Evolutionary conservation across 2,329 filamentous ascomycete genomes (phyloP), one percentile per base, ranked within the genome.

Genomic region (Talaromyces sp.): DNA sequence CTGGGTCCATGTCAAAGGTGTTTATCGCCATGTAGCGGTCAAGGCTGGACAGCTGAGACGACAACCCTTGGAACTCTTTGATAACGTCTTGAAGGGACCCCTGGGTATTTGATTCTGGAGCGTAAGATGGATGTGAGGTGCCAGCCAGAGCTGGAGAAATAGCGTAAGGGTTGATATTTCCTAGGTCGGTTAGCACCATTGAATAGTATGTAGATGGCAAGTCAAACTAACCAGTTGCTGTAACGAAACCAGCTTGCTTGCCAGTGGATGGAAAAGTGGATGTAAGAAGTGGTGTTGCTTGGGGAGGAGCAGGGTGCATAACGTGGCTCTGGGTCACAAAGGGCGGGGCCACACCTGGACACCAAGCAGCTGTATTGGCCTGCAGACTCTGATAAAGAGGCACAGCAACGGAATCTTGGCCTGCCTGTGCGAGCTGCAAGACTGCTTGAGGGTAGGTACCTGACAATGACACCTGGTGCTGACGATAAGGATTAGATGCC

Each of bases 1-100:
- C 63, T n/a, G 69, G 67, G 30, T 72, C 72, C 51, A 77, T 67
- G 58, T 76, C 70, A 66, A 73, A 76, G 19, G 69, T 69, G 63
- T 76, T 71, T 49, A 78, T 63, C 6, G 75, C 75, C 64, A 75
- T 72, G 54, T 77, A 72, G 58, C 73, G 72, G 52, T 78, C 75
- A 27, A 78, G 65, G 42, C 69, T 71, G 7, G 70, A 67, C 15
- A 78, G 70, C 55, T 77, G 68, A 7, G 67, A 63, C 15, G 71
- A 71, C 22, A 77, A 64, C 25, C 59, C 65, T 27, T 72, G 70
- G 57, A 70, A 67, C 39, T 72, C 70, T 54, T 69, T 70, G 6
- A 65, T 64, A 25, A 70, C 68, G 19, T 71, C 69, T 42, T 73
- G 69, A n/a, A 75, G 57, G 27, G 70, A 65, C 51, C 67, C 69